Conservation (phyloP, 208 protist genomes). For the Angomonas desouzai region DNA sequence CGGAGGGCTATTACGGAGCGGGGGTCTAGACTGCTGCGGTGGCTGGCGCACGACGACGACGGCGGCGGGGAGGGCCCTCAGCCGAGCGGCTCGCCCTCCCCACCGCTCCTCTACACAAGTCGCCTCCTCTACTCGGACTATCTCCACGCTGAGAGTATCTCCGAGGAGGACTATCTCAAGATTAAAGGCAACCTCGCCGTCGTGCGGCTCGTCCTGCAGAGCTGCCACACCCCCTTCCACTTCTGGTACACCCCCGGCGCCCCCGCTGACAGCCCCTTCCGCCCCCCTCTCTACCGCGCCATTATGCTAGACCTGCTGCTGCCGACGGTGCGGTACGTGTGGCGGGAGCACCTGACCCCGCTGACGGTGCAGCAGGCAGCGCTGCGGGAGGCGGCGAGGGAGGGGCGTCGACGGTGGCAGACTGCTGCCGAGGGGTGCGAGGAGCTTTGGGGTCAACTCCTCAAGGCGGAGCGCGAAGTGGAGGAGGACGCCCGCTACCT, state of each 20-base stretch:
- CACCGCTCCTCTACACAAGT: background rate
- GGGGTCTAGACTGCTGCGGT: background rate
- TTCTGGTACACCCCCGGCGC: background rate
- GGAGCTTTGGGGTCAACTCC: background rate
- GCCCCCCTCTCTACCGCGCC: background rate
- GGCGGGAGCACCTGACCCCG: background rate
- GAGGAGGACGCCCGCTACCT: background rate
- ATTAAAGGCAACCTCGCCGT: background rate
- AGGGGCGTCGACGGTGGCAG: background rate
- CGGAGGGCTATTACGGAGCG: background rate
- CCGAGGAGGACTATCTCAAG: background rate
- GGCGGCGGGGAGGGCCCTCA: background rate
- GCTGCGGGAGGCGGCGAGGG: background rate
- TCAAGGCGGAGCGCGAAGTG: background rate
- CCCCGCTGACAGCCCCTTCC: background rate
- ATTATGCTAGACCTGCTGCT: background rate
- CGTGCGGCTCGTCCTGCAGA: background rate
- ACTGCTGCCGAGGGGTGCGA: too few species aligned
- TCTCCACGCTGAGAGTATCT: background rate
- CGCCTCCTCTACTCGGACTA: background rate
- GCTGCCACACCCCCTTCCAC: background rate
- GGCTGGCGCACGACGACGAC: background rate
- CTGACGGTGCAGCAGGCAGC: background rate
- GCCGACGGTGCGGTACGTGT: background rate
- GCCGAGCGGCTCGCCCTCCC: background rate